Percentiles rank a stretch among this genome's conserved stretches.
Conservation (phyloP, 2,329 filamentous ascomycete species). For the Colletotrichum kahawae region DNA sequence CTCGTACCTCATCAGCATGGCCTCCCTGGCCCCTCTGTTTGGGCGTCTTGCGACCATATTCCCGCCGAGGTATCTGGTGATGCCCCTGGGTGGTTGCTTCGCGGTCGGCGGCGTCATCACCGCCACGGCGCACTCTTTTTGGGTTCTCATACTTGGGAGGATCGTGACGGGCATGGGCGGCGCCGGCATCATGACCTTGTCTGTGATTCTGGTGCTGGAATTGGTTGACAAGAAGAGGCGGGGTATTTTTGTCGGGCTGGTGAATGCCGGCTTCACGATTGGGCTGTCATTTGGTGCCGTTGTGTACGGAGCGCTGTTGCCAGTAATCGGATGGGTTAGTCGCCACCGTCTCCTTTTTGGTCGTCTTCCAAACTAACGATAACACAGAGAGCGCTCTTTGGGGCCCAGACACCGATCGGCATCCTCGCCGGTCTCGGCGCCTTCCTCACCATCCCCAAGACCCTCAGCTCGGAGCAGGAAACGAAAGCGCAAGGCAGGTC, state of each 20-base stretch:
- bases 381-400: conserved; percentile 71
- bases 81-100: conserved; percentile 63
- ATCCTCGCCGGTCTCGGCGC: conserved; percentile 66
- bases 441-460: conserved; percentile 68
- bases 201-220: conserved; percentile 79
- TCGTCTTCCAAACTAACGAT: conserved; percentile 1
- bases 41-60: conserved; percentile 79
- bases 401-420: conserved; percentile 70
- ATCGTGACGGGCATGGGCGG: conserved; percentile 72
- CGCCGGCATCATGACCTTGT: conserved; percentile 74
- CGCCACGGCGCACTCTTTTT: conserved; percentile 62
- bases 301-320: conserved; percentile 69
- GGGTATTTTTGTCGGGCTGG: conserved; percentile 75
- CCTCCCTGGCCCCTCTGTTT: conserved; percentile 68
- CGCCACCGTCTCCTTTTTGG: too few species aligned
- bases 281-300: conserved; percentile 76
- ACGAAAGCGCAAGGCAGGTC: conserved; percentile 48
- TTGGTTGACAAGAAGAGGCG: conserved; percentile 69
- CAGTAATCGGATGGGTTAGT: conserved; percentile 70
- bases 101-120: conserved; percentile 69
- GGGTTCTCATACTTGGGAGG: conserved; percentile 71
- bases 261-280: conserved; percentile 75
- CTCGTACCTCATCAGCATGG: conserved; percentile 70
- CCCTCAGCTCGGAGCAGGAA: conserved; percentile 31
- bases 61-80: conserved; percentile 68